Base-by-base conservation (phyloP, 2,329 filamentous ascomycete species). In the Amphichorda felina region DNA sequence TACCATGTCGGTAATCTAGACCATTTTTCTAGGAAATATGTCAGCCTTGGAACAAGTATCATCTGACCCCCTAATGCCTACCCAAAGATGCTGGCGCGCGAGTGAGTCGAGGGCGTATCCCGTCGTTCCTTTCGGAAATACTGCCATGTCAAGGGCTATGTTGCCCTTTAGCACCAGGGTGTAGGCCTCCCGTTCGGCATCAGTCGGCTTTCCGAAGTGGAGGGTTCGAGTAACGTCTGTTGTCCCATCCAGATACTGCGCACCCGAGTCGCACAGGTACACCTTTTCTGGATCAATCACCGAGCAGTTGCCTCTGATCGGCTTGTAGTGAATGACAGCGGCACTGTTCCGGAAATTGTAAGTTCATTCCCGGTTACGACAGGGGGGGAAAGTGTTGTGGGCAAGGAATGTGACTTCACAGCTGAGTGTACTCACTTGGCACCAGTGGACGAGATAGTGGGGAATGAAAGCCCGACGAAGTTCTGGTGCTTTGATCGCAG, bases 261-360 rank as follows among this genome's bases (percentile, higher is more conserved):
- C 91, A 16, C 91, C 91, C 16, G 91, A 96, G 57, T 98, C 91
- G 54, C 91, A 98, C 3, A 98, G 75, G 50, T 98, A 98, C 39
- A 98, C 76, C 11, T 79, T 78, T 6, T 77, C 75, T 0, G 86
- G 85, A 45, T 98, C 86, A 46, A 98, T 86, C 19, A 73, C 64
- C 8, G 87, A 74, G 59, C 89, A 96, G 42, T 70, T 80, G 15
- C 82, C 86, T 37, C 72, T 76, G 51, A 94, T 84, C 0, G 91
- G 88, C 46, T 82, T 83, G 65, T 98, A 98, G 55, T 98, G 91
- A 39, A 98, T 98, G 10, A 98, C 74, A 5, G 91, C 91, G 39
- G 87, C 91, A 54, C 91, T 94, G 26, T 44, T 24, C 8, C 19
- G n/a, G 8, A 17, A 5, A 22, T 13, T 11, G 21, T 29, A 14